Conservation (phyloP, 192 early-diverging fungal genomes). For the Entomortierella parvispora region DNA sequence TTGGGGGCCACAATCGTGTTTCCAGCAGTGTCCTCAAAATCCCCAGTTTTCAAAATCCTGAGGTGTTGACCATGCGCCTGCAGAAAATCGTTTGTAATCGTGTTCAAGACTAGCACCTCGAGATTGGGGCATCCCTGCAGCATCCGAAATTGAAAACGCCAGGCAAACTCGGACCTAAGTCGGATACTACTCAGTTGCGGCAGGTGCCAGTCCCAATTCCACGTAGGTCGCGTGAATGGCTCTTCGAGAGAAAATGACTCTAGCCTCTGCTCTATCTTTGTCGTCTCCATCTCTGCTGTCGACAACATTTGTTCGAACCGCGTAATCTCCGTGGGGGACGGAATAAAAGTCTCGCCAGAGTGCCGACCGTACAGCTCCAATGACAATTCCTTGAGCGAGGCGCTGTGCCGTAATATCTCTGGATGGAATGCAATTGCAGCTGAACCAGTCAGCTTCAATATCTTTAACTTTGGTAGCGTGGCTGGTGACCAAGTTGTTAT, state of each 20-base stretch:
- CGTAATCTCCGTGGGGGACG: too few species aligned
- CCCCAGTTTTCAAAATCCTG: too few species aligned
- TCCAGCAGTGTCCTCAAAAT: too few species aligned
- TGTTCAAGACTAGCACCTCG: background rate
- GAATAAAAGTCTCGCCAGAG: too few species aligned
- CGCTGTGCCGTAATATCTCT: background rate
- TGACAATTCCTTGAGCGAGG: background rate
- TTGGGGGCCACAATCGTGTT: too few species aligned
- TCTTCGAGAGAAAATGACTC: too few species aligned
- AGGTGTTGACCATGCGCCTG: too few species aligned
- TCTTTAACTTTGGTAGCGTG: background rate
- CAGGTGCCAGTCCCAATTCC: conserved; percentile 5
- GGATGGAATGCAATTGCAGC: conserved; percentile 16
- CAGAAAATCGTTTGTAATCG: too few species aligned
- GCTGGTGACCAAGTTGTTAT: background rate
- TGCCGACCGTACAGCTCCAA: background rate
- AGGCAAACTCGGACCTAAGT: background rate
- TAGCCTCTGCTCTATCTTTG: too few species aligned
- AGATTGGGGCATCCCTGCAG: background rate
- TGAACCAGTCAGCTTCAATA: background rate
- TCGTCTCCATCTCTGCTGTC: too few species aligned
- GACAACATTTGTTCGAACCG: too few species aligned
- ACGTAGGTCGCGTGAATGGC: background rate
- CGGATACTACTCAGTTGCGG: background rate
- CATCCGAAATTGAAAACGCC: conserved; percentile 2